These are phyloP conservation scores for Oenanthe sinensis DNA, from an alignment of 129 eudicot genomes.

Conservation along the genomic window DNA sequence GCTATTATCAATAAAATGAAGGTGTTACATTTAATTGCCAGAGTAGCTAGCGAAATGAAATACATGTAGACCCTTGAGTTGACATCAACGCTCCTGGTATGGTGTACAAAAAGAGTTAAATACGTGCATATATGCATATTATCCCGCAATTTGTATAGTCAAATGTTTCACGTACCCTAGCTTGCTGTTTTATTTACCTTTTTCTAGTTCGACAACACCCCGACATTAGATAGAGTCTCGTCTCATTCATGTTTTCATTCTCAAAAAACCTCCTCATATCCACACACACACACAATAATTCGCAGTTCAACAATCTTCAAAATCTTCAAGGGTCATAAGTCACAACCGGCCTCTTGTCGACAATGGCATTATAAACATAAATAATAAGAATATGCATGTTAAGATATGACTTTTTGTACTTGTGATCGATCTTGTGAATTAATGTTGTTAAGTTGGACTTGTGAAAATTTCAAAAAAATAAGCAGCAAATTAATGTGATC, in stretches of 20 bases:
- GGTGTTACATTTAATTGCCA: background rate
- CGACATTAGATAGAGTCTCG: background rate
- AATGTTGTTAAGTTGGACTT: background rate
- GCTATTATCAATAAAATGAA: no score
- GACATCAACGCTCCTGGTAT: background rate
- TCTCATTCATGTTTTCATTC: background rate
- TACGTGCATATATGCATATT: no score
- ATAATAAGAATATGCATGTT: background rate
- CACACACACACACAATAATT: background rate
- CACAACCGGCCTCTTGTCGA: constrained; percentile 1
- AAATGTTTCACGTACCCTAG: no score
- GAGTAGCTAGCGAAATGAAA: no score
- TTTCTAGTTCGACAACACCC: background rate
- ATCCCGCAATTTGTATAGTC: no score
- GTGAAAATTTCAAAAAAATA: background rate
- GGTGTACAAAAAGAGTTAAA: background rate
- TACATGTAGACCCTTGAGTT: no score
- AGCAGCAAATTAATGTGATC: background rate
- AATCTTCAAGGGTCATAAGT: background rate
- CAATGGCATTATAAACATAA: background rate
- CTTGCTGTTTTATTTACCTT: background rate
- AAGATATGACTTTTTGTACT: background rate
- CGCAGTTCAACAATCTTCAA: background rate
- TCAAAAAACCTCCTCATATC: background rate
- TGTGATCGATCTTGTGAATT: background rate